phyloP scores from a whole-genome alignment of 441 rosid genomes.

The Populus tomentosa region DNA sequence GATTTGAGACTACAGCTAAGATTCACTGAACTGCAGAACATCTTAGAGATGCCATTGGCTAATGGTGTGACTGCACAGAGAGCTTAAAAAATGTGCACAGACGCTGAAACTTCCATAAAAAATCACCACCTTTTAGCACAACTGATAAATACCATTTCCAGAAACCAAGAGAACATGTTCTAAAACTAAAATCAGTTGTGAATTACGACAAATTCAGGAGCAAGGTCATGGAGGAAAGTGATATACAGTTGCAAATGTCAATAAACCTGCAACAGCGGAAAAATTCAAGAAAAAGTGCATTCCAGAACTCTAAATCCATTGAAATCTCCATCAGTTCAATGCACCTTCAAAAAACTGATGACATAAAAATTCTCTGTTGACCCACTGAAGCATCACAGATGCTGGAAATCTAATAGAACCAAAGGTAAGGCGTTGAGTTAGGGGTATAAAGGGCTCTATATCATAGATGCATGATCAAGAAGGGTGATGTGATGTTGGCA shows the following conservation, averaged over 20 bases:
- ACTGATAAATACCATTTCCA: neutral
- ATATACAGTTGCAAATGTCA: neutral
- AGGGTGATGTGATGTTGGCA: neutral
- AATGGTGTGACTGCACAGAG: too few relatives aligned
- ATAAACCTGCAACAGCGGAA: neutral
- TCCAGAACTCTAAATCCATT: neutral
- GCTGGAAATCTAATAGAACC: neutral
- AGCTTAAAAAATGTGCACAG: neutral
- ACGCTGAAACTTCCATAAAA: neutral
- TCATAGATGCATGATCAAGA: neutral
- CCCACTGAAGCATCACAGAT: too few relatives aligned
- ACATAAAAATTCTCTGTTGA: neutral
- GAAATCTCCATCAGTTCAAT: neutral
- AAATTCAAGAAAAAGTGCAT: neutral
- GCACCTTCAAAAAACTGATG: neutral
- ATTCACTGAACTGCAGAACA: neutral
- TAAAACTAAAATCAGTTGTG: neutral
- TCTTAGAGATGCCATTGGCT: too few relatives aligned
- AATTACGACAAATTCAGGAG: neutral
- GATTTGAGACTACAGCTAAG: neutral
- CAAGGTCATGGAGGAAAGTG: neutral
- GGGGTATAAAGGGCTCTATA: neutral
- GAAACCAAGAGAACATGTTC: neutral
- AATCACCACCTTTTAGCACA: neutral
- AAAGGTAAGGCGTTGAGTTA: neutral